Evolutionary conservation across 139 green algal species (phyloP), one percentile per base, ranked within the genome.

Genomic region (Tetradesmus lagerheimii): DNA sequence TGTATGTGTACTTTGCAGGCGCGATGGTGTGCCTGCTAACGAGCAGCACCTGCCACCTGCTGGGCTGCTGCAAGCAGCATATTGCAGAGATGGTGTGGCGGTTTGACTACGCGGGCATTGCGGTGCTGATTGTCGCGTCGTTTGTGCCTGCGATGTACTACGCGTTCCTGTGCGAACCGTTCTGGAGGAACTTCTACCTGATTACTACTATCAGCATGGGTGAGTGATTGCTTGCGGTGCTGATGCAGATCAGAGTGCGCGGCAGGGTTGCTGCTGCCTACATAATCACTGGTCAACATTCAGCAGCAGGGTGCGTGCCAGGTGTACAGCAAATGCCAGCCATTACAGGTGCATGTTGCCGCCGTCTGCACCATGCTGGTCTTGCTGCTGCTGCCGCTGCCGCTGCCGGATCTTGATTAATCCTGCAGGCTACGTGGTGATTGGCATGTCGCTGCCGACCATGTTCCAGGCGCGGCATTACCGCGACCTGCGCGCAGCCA

Each of bases 101-200:
- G 0, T 96, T 99, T 88, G 98, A 99, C 93, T 99, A 99, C 82
- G 95, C 95, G 1, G 97, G 98, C 38, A 99, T 99, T 29, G 96
- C 95, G 1, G 91, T 98, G 25, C 95, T 99, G 20, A 99, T 99
- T 81, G 97, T 99, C 23, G 90, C 95, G 6, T 99, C 97, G n/a
- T 99, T 99, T 91, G 97, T 96, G 45, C 98, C 98, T 6, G 93
- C 97, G 1, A 95, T 99, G 6, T 99, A 99, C 91, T 99, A 99
- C 87, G 91, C 91, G 14, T 99, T 99, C 93, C 74, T 99, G 41
- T 99, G 98, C 90, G 31, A 96, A 14, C 95, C 95, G n/a, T 85
- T 50, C 35, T 92, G 90, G 92, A 89, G 89, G 20, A 89, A 91
- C 85, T 93, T 98, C 80, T 99, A 99, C 93, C 92, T 99, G 1